Conservation (phyloP, 768 basidiomycete species). For the Termitomyces sp. region DNA sequence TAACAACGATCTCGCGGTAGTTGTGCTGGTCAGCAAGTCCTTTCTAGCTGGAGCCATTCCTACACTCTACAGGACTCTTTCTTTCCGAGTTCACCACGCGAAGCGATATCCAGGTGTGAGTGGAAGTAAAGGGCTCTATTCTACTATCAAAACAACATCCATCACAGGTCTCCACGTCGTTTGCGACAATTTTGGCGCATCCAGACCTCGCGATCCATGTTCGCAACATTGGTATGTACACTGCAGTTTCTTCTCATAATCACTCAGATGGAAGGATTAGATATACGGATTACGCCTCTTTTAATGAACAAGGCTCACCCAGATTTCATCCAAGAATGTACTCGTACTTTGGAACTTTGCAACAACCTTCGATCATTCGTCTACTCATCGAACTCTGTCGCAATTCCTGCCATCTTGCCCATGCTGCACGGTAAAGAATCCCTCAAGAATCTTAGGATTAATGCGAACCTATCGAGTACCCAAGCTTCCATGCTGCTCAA, state of each 20-base stretch:
- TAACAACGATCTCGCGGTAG: conserved; percentile 52
- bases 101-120: conserved; percentile 53
- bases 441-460: conserved; percentile 43
- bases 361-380: conserved; percentile 52
- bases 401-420: conserved; percentile 46
- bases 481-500: conserved; percentile 41
- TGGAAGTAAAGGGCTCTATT: background rate
- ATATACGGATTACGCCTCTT: conserved; percentile 44
- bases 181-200: conserved; percentile 50
- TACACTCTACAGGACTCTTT: conserved; percentile 52
- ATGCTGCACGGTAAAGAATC: conserved; percentile 37
- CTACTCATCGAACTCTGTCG: conserved; percentile 35
- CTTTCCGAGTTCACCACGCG: conserved; percentile 49
- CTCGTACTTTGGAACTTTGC: conserved; percentile 41
- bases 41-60: conserved; percentile 65
- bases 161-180: conserved; percentile 47
- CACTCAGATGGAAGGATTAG: conserved; percentile 23
- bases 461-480: conserved; percentile 45
- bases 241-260: background rate
- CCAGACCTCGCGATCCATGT: conserved; percentile 53
- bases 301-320: conserved; percentile 35
- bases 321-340: conserved; percentile 48
- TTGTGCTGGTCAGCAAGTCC: conserved; percentile 59
- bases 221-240: conserved; percentile 46
- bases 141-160: too few species aligned